These are phyloP conservation scores for Backusella morwellensis DNA, from an alignment of 192 early-diverging fungal species.

Conservation along the genomic window DNA sequence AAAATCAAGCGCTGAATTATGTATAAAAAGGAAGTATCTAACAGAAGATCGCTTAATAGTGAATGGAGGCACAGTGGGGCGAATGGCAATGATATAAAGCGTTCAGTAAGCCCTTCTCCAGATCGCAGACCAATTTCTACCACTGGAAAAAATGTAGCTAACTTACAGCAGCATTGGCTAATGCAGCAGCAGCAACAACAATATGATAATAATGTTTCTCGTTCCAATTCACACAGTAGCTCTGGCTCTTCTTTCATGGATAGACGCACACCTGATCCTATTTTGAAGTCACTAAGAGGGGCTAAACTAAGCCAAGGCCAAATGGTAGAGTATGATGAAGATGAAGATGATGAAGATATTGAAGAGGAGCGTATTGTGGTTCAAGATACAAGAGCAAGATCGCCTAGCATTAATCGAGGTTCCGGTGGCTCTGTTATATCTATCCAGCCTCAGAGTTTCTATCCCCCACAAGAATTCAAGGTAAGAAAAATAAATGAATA, in stretches of 20 bases:
- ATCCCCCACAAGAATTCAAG: slow-evolving; percentile 26
- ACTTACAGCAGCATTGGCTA: slow-evolving; percentile 25
- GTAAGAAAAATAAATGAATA: background rate
- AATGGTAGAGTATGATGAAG: background rate
- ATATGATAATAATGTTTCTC: background rate
- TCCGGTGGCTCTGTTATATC: slow-evolving; percentile 10
- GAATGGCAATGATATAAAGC: slow-evolving; percentile 1
- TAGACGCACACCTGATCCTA: background rate
- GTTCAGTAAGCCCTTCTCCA: background rate
- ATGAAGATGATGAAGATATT: background rate
- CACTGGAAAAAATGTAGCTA: slow-evolving; percentile 24
- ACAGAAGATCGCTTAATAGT: background rate
- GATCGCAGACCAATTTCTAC: background rate
- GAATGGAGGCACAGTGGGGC: background rate
- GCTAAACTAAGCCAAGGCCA: background rate
- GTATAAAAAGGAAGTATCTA: background rate
- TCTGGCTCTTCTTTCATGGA: background rate
- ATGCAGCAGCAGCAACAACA: slow-evolving; percentile 17
- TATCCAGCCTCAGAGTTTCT: background rate
- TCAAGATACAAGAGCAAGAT: slow-evolving; percentile 12
- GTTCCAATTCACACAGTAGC: background rate
- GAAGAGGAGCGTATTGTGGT: background rate
- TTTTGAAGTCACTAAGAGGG: background rate
- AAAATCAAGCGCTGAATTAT: background rate
- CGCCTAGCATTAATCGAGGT: slow-evolving; percentile 1